These are phyloP conservation scores for Pichia sp. DNA, from an alignment of 1,139 yeast genomes.

Conservation along the genomic window DNA sequence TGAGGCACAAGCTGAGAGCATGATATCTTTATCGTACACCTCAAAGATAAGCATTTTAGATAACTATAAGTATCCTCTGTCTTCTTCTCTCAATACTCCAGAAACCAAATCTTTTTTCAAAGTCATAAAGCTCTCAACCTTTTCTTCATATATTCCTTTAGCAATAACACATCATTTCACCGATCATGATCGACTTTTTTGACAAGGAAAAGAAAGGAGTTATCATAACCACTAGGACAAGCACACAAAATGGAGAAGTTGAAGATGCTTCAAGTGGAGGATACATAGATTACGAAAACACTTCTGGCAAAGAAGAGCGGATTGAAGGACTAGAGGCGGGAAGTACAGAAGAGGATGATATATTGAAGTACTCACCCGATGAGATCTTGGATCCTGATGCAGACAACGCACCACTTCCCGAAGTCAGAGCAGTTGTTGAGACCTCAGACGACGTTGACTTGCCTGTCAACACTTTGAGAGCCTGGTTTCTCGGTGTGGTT, in stretches of 20 bases:
- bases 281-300: neutral
- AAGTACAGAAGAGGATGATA: neutral
- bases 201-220: neutral
- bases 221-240: neutral
- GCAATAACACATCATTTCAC: neutral
- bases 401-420: conserved; percentile 1
- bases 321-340: neutral
- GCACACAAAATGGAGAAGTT: neutral
- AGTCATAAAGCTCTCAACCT: no score
- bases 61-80: no score
- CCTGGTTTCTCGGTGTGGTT: conserved; percentile 4
- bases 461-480: conserved; percentile 3
- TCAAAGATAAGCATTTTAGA: no score
- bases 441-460: neutral
- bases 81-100: no score
- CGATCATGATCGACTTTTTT: neutral
- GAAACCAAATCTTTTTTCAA: no score
- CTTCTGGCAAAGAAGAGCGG: neutral
- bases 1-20: no score
- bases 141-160: neutral
- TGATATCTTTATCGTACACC: no score
- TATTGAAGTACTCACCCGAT: conserved; percentile 3
- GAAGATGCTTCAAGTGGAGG: neutral
- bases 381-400: conserved; percentile 2
- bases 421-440: conserved; percentile 6